Evolutionary conservation across 768 basidiomycete genomes (phyloP).

Genomic region (Boletus fagicola): DNA sequence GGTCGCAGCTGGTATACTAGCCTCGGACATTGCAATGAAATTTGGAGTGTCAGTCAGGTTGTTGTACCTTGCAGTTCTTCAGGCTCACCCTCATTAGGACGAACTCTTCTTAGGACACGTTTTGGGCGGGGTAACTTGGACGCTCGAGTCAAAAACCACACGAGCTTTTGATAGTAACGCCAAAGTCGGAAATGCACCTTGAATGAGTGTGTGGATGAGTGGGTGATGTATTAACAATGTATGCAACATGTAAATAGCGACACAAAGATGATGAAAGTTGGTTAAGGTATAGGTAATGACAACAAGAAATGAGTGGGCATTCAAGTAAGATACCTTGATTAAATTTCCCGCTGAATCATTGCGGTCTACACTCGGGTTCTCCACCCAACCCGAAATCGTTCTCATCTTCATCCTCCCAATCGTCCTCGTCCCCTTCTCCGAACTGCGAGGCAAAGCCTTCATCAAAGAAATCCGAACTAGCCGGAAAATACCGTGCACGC

Average conservation of each 20-base stretch:
- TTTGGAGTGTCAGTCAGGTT: slow-evolving; percentile 58
- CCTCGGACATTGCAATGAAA: slow-evolving; percentile 76
- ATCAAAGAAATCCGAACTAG: slow-evolving; percentile 76
- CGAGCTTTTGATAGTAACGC: slow-evolving; percentile 59
- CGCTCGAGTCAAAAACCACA: slow-evolving; percentile 67
- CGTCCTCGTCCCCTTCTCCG: slow-evolving; percentile 67
- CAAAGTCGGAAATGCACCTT: slow-evolving; percentile 51
- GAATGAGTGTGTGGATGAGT: slow-evolving; percentile 7
- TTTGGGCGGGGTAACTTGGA: slow-evolving; percentile 73
- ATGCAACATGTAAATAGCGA: slow-evolving; percentile 30
- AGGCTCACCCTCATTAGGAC: slow-evolving; percentile 43
- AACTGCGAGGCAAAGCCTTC: slow-evolving; percentile 67
- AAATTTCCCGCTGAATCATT: slow-evolving; percentile 38
- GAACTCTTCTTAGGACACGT: slow-evolving; percentile 69
- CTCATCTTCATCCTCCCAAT: slow-evolving; percentile 71
- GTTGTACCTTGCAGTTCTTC: neutral
- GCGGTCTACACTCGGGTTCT: slow-evolving; percentile 61
- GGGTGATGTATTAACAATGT: slow-evolving; percentile 21
- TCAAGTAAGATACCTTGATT: slow-evolving; percentile 9
- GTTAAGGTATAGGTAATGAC: slow-evolving; percentile 17
- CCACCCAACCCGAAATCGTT: slow-evolving; percentile 46
- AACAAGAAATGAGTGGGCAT: slow-evolving; percentile 11
- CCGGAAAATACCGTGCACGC: slow-evolving; percentile 75
- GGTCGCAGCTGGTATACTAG: slow-evolving; percentile 85
- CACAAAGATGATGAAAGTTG: slow-evolving; percentile 10